A percentile compares a stretch with the other conserved stretches of the same genome.
phyloP scores from a whole-genome alignment of 2,329 filamentous ascomycete genomes.

The Chaetomiaceae sp. region DNA sequence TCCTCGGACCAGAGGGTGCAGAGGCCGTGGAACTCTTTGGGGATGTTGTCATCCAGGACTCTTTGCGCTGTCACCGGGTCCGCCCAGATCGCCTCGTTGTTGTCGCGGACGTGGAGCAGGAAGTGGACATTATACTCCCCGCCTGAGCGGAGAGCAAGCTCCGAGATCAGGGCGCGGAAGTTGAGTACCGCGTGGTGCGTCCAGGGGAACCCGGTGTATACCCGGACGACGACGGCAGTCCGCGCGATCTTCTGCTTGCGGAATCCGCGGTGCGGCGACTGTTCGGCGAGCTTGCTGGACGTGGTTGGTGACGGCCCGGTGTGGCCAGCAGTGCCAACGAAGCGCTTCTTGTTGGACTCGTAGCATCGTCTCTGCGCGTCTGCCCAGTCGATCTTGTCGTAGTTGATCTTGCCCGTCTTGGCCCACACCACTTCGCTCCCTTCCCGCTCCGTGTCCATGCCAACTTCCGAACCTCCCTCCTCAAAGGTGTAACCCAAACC shows the following conservation, averaged over 20 bases:
- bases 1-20: slow-evolving; percentile 80
- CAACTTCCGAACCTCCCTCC: slow-evolving; percentile 66
- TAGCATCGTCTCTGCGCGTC: slow-evolving; percentile 51
- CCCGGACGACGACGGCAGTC: slow-evolving; percentile 73
- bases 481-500: slow-evolving; percentile 75
- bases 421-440: slow-evolving; percentile 60
- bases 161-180: slow-evolving; percentile 74
- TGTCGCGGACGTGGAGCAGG: slow-evolving; percentile 77
- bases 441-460: slow-evolving; percentile 66
- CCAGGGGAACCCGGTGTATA: slow-evolving; percentile 75
- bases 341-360: slow-evolving; percentile 60
- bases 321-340: slow-evolving; percentile 37
- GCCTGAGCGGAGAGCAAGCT: slow-evolving; percentile 71
- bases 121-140: slow-evolving; percentile 82
- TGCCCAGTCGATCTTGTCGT: slow-evolving; percentile 52
- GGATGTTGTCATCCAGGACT: slow-evolving; percentile 64
- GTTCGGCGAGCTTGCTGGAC: slow-evolving; percentile 7
- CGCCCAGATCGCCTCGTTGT: slow-evolving; percentile 74
- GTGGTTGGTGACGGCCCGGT: neutral
- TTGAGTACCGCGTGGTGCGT: slow-evolving; percentile 74
- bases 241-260: slow-evolving; percentile 51
- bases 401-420: slow-evolving; percentile 52
- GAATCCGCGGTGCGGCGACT: slow-evolving; percentile 10
- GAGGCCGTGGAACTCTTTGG: slow-evolving; percentile 72
- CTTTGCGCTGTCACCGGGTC: slow-evolving; percentile 69